These are phyloP conservation scores for Escallonia herrerae DNA, from an alignment of 129 eudicot genomes.

Conservation along the genomic window DNA sequence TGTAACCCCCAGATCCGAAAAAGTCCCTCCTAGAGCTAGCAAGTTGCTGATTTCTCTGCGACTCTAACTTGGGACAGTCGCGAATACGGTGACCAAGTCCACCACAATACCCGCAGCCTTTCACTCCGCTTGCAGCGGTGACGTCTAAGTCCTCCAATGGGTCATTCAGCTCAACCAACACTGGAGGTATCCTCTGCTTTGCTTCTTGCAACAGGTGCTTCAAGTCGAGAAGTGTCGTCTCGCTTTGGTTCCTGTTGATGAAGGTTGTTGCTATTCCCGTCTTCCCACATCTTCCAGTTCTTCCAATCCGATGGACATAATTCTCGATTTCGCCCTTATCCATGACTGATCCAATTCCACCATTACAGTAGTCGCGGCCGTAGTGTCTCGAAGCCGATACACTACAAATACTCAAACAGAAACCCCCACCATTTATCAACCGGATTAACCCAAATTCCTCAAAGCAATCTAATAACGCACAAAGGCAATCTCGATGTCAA, in stretches of 20 bases:
- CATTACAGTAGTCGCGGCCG: too few relatives aligned
- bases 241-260: conserved; percentile 77
- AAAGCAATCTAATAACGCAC: too few relatives aligned
- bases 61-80: conserved; percentile 75
- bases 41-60: conserved; percentile 58
- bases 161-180: conserved; percentile 63
- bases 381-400: too few relatives aligned
- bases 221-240: conserved; percentile 75
- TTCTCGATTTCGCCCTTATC: conserved; percentile 71
- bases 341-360: too few relatives aligned
- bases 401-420: too few relatives aligned
- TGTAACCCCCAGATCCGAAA: conserved; percentile 81
- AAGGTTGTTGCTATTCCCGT: conserved; percentile 80
- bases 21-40: conserved; percentile 76
- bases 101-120: conserved; percentile 82
- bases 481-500: too few relatives aligned
- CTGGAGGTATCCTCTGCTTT: conserved; percentile 80
- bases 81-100: conserved; percentile 73
- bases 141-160: conserved; percentile 67
- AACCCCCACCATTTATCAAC: too few relatives aligned
- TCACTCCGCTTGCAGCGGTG: conserved; percentile 61
- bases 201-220: conserved; percentile 81
- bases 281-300: conserved; percentile 85
- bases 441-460: too few relatives aligned
- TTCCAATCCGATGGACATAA: conserved; percentile 74